Percentiles rank a stretch among this genome's conserved stretches.
These are phyloP conservation scores for Phanerodontia chrysosporium DNA, from an alignment of 768 basidiomycete species.

Conservation along the genomic window DNA sequence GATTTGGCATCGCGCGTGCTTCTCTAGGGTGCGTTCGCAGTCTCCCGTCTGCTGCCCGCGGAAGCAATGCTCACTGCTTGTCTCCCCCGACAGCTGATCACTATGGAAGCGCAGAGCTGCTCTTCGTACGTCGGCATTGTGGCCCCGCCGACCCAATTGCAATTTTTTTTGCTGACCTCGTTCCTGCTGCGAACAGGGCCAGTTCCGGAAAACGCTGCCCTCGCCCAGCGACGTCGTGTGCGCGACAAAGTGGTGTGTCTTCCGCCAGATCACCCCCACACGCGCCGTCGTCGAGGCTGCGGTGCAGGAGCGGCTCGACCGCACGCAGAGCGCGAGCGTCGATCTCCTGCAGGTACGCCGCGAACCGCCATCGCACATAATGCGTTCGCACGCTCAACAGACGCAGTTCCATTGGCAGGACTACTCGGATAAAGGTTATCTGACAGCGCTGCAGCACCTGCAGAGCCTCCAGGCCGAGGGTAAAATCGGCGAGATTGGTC, in stretches of 20 bases:
- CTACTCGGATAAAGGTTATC: slow-evolving; percentile 45
- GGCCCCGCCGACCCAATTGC: not conserved
- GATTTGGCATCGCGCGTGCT: not conserved
- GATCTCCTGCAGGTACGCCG: slow-evolving; percentile 67
- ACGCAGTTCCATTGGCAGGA: slow-evolving; percentile 80
- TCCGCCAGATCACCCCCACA: slow-evolving; percentile 48
- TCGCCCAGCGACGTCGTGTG: slow-evolving; percentile 47
- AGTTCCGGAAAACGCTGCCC: slow-evolving; percentile 46
- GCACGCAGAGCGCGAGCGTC: slow-evolving; percentile 55
- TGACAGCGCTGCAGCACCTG: slow-evolving; percentile 47
- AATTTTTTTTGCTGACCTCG: not conserved
- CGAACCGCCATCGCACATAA: not conserved
- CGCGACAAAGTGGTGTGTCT: slow-evolving; percentile 87
- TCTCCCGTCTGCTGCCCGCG: not conserved
- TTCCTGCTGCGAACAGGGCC: slow-evolving; percentile 47
- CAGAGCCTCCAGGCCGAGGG: slow-evolving; percentile 56
- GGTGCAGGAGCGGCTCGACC: slow-evolving; percentile 64
- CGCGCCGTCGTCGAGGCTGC: slow-evolving; percentile 55
- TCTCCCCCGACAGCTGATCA: slow-evolving; percentile 60
- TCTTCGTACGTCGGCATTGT: slow-evolving; percentile 54
- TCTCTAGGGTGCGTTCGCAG: slow-evolving; percentile 1
- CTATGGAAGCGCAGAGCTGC: slow-evolving; percentile 79
- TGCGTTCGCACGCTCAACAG: not conserved
- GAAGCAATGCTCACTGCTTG: not conserved
- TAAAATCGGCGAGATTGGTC: slow-evolving; percentile 60